Evolutionary conservation across 441 rosid genomes (phyloP).

Genomic region (Mallotus japonicus): DNA sequence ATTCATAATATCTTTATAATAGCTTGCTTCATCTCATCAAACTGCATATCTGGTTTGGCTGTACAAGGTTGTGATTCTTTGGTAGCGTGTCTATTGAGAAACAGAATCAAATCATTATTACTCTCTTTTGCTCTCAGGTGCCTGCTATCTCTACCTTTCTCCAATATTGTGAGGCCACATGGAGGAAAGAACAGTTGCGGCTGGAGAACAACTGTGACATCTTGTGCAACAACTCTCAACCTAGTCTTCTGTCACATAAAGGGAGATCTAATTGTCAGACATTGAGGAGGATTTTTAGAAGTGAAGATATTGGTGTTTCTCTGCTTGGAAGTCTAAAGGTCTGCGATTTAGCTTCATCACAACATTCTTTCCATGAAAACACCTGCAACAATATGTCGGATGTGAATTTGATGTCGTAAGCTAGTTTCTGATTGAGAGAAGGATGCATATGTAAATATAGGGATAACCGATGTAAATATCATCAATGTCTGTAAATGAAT

Average conservation of each 20-base stretch:
- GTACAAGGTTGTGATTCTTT: background rate
- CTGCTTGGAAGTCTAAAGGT: constrained; percentile 83
- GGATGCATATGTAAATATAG: background rate
- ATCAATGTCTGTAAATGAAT: background rate
- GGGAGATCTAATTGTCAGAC: constrained; percentile 36
- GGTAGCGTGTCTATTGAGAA: background rate
- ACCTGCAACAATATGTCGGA: constrained; percentile 10
- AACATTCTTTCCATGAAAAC: background rate
- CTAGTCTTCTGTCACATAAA: constrained; percentile 28
- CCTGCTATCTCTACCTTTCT: constrained; percentile 65
- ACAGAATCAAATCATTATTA: constrained; percentile 11
- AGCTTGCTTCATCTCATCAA: constrained; percentile 5
- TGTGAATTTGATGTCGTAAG: background rate
- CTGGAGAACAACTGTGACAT: constrained; percentile 26
- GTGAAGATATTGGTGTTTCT: constrained; percentile 53
- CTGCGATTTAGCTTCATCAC: constrained; percentile 23
- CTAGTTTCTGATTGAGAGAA: too few relatives aligned
- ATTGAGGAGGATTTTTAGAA: constrained; percentile 47
- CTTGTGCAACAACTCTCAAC: constrained; percentile 20
- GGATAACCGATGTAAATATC: background rate
- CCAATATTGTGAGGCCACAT: constrained; percentile 48
- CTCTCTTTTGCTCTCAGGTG: constrained; percentile 48
- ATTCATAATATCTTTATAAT: background rate
- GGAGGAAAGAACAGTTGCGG: constrained; percentile 37
- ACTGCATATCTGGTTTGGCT: constrained; percentile 1